Conservation (phyloP, 345 rosid species). For the Linum tenue region DNA sequence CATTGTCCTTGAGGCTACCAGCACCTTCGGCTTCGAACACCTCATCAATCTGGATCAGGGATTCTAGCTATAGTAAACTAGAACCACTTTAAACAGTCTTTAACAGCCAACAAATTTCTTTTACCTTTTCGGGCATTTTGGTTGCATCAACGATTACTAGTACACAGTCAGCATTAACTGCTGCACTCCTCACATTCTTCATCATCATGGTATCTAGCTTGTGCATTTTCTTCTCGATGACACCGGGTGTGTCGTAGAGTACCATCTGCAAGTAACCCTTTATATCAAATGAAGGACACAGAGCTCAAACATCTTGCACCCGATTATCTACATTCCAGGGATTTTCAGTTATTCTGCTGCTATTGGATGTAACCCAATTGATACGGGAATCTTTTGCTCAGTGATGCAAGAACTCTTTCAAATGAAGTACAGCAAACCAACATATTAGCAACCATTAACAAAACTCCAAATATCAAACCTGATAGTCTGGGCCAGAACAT, state of each 20-base stretch:
- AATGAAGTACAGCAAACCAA: not conserved
- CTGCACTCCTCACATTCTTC: conserved; percentile 91
- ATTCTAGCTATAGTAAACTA: not conserved
- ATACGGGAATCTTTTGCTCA: no score
- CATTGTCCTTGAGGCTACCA: conserved; percentile 40
- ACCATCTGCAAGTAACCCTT: conserved; percentile 50
- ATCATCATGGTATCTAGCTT: conserved; percentile 98
- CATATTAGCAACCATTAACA: not conserved
- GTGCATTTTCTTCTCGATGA: conserved; percentile 88
- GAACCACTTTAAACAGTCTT: conserved; percentile 3
- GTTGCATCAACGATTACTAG: conserved; percentile 84
- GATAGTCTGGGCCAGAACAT: conserved; percentile 75
- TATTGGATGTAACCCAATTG: no score
- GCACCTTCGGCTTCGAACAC: conserved; percentile 74
- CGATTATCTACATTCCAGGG: not conserved
- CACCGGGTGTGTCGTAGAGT: conserved; percentile 92
- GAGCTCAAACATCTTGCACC: not conserved
- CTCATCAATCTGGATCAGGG: conserved; percentile 56
- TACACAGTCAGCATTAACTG: conserved; percentile 75
- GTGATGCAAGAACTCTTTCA: not conserved
- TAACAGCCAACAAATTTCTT: conserved; percentile 17
- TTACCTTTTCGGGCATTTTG: conserved; percentile 65
- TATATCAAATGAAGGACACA: not conserved
- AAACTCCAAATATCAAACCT: conserved; percentile 37
- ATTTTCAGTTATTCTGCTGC: no score